Conservation (phyloP, 1,284 basidiomycete species). For the Ceratobasidium theobromae region DNA sequence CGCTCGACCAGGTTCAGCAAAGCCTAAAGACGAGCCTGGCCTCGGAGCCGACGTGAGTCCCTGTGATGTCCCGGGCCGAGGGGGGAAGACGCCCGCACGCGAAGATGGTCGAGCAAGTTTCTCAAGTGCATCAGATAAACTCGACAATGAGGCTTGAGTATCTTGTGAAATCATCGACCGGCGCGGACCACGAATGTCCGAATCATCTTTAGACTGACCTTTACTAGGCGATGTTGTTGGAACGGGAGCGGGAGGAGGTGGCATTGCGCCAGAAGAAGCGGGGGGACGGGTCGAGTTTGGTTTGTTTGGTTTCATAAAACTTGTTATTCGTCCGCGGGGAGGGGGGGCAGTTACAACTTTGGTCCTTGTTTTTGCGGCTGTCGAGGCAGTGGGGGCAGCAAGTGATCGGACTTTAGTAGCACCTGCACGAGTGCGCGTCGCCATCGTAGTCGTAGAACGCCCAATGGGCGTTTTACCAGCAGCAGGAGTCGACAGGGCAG, state of each 20-base stretch:
- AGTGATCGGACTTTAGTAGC: constrained; percentile 3
- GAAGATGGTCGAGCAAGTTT: constrained; percentile 33
- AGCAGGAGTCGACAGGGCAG: not conserved
- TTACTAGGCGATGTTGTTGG: not conserved
- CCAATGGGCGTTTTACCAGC: too few species aligned
- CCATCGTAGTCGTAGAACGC: too few species aligned
- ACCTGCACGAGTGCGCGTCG: constrained; percentile 11
- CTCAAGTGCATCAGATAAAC: constrained; percentile 34
- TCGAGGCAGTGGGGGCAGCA: constrained; percentile 23
- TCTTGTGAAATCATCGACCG: constrained; percentile 31
- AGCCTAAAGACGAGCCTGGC: constrained; percentile 11
- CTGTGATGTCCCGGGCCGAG: constrained; percentile 32
- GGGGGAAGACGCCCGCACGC: constrained; percentile 22
- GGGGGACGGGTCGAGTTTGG: not conserved
- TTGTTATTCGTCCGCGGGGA: constrained; percentile 14
- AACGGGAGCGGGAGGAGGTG: constrained; percentile 15
- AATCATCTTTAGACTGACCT: constrained; percentile 26
- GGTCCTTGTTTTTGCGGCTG: constrained; percentile 14
- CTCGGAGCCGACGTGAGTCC: constrained; percentile 17
- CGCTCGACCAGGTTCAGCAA: not conserved
- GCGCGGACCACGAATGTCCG: constrained; percentile 18
- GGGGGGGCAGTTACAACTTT: constrained; percentile 13
- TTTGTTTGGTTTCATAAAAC: constrained; percentile 24
- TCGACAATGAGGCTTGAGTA: constrained; percentile 36
- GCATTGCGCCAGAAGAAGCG: not conserved